These are phyloP conservation scores for Candida albicans DNA, from an alignment of 1,139 yeast genomes.

Conservation along the genomic window DNA sequence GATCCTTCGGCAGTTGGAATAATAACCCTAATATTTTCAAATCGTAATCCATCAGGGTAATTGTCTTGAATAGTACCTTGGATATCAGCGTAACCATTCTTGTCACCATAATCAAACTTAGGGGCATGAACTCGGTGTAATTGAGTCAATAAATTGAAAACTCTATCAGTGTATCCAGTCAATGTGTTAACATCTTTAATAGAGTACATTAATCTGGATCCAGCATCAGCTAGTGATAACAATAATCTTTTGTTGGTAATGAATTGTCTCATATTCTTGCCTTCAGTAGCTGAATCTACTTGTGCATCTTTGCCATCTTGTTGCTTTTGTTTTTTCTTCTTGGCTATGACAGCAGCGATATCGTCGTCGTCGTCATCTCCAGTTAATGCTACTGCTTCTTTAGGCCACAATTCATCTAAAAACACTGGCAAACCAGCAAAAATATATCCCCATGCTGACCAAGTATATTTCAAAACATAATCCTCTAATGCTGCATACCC, in stretches of 20 bases:
- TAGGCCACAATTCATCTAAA: slow-evolving; percentile 45
- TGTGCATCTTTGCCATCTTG: not conserved
- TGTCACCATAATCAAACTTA: slow-evolving; percentile 62
- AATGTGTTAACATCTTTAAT: slow-evolving; percentile 89
- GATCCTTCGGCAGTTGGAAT: slow-evolving; percentile 68
- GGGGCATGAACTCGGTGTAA: slow-evolving; percentile 82
- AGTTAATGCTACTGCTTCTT: slow-evolving; percentile 18
- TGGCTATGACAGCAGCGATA: not conserved
- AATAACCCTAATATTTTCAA: slow-evolving; percentile 80
- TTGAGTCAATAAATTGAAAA: slow-evolving; percentile 70
- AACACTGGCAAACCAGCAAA: slow-evolving; percentile 87
- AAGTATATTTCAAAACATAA: slow-evolving; percentile 82
- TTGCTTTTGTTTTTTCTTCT: slow-evolving; percentile 10
- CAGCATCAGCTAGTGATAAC: slow-evolving; percentile 93
- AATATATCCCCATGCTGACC: slow-evolving; percentile 93
- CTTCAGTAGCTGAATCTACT: slow-evolving; percentile 29
- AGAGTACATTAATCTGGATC: slow-evolving; percentile 94
- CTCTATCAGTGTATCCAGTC: slow-evolving; percentile 88
- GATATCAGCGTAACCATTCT: slow-evolving; percentile 54
- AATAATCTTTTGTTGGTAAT: slow-evolving; percentile 87
- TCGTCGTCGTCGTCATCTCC: slow-evolving; percentile 5
- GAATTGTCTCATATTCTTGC: slow-evolving; percentile 78
- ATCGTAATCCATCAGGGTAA: slow-evolving; percentile 69
- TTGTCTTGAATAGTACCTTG: slow-evolving; percentile 81
- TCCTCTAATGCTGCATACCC: slow-evolving; percentile 77